Evolutionary conservation across 2,329 filamentous ascomycete species (phyloP), one percentile per base, ranked within the genome.

Genomic region (Talaromyces marneffei): DNA sequence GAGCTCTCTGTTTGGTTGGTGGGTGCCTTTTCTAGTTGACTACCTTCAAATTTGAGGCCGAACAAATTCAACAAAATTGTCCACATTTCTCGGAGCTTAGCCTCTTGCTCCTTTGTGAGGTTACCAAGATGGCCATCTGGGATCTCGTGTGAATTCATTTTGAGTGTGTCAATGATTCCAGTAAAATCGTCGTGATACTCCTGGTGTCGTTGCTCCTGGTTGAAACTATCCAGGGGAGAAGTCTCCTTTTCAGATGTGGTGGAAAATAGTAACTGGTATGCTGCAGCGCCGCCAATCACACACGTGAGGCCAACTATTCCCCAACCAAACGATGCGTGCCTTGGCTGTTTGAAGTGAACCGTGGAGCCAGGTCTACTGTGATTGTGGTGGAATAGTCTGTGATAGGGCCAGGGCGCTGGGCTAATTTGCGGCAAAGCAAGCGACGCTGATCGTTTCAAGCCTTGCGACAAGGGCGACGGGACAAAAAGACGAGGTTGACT

Each of bases 11-110:
- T 63, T 52, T 29, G 14, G 27, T 35, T 62, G 40, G 55, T 54
- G 4, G 48, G 37, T 39, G 55, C 6, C 59, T 66, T 60, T 35
- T 52, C 42, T 20, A 46, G 37, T 27, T 72, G 64, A 62, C 70
- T 60, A 65, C 63, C 65, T 67, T 72, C 59, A 35, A 71, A 31
- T 31, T 70, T 70, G 29, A 92, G 82, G 29, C 88, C 90, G 72
- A 89, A 92, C 48, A 96, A 81, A 65, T 89, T 87, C 66, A 95
- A 83, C 40, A 91, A 82, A 59, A 87, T 80, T 14, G 83, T 77
- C 94, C 94, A 99, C 67, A 97, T 83, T 74, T 95, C 89, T 70
- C 88, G 89, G 62, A 99, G 80, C 78, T 95, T 97, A 65, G 85
- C 84, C 69, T 96, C 91, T 77, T 99, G 87, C 65, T 97, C 92